Base-by-base conservation (phyloP, 768 basidiomycete species). In the Russula lepida region DNA sequence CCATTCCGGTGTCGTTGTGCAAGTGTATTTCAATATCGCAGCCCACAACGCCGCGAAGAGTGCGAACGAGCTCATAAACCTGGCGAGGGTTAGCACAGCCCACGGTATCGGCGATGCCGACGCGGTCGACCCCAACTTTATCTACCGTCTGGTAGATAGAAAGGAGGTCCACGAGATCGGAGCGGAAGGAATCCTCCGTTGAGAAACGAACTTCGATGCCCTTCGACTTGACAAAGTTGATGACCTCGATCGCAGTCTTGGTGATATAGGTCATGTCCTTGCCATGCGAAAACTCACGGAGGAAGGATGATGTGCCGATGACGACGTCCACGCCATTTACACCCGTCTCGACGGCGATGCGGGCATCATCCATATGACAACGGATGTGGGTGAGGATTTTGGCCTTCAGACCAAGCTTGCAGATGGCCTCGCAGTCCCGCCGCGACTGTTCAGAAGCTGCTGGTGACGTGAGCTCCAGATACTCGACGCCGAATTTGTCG, bases 211-310 rank as follows among this genome's bases (percentile, higher is more conserved):
- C 92, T 78, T 99, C 97, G 70, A 99, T 95, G 63, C 88, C 88
- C 88, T 98, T 99, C 79, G 90, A 94, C 82, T 99, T 99, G 83
- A 99, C 95, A 69, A 88, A 99, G 69, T 95, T 84, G 76, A 99
- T 99, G 68, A 99, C 97, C 74, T 98, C 95, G 69, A 98, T 93
- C 62, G 95, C 95, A 41, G 92, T 89, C 78, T 95, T 98, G 79
- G 95, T 95, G 78, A 99, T 99, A 78, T 97, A 99, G 49, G 92
- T 78, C 92, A 99, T 99, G 74, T 98, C 97, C 84, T 98, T 99
- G 71, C 97, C 97, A 74, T 99, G 97, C 28, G 95, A 98, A 83
- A 98, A 97, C 78, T 99, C 95, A 68, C 95, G 88, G 53, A 98
- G 86, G 88, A 97, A 99, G 44, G 95, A 98, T 11, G 95, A 98